These are phyloP conservation scores for Bombardia bombarda DNA, from an alignment of 495 filamentous ascomycete genomes.

Conservation along the genomic window DNA sequence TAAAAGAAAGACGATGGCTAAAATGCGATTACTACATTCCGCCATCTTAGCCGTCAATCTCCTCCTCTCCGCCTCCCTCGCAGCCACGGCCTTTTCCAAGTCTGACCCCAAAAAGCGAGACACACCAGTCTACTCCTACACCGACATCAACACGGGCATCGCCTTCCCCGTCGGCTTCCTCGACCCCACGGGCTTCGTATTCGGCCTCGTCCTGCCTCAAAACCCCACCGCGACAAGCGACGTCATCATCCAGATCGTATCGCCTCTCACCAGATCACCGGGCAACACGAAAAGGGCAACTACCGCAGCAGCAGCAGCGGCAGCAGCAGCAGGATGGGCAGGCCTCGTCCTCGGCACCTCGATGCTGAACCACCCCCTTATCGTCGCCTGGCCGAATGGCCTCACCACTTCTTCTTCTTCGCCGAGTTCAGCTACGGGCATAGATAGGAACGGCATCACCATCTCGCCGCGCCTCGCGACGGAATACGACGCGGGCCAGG, in stretches of 20 bases:
- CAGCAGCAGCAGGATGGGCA: conserved; percentile 20
- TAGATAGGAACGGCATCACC: conserved; percentile 1
- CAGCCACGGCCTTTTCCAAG: too few species aligned
- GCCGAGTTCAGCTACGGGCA: neutral
- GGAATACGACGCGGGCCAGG: neutral
- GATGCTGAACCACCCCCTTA: conserved; percentile 14
- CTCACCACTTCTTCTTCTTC: neutral
- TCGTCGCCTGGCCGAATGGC: conserved; percentile 16
- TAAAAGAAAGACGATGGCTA: too few species aligned
- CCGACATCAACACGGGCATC: conserved; percentile 17
- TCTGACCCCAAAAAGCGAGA: too few species aligned
- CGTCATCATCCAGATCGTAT: conserved; percentile 21
- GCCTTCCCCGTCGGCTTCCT: conserved; percentile 15
- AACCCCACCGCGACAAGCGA: conserved; percentile 10
- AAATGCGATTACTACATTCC: too few species aligned
- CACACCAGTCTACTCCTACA: too few species aligned
- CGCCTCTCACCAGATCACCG: too few species aligned
- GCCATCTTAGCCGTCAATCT: too few species aligned
- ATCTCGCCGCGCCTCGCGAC: conserved; percentile 9
- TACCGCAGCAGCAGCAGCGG: too few species aligned
- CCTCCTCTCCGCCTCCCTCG: too few species aligned
- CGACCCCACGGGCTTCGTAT: conserved; percentile 11
- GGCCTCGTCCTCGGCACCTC: conserved; percentile 12
- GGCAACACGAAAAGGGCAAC: too few species aligned
- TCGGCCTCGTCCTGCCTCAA: conserved; percentile 20